These are phyloP conservation scores for Condylostoma magnum DNA, from an alignment of 169 alveolate species.

Conservation along the genomic window DNA sequence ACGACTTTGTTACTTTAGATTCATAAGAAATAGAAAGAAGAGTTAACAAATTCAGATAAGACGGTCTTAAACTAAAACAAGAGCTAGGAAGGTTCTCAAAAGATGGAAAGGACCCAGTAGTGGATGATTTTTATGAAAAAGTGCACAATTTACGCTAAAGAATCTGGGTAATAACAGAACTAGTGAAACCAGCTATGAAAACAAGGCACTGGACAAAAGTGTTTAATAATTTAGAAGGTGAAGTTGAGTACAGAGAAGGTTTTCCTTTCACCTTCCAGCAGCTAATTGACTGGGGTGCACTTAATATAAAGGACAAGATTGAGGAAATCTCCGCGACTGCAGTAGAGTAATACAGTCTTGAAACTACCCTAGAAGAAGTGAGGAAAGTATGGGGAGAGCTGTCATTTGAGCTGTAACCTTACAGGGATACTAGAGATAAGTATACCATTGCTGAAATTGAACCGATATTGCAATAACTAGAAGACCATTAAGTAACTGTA, in stretches of 20 bases:
- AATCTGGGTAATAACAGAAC: slow-evolving; percentile 71
- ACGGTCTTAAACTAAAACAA: slow-evolving; percentile 37
- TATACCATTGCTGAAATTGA: slow-evolving; percentile 83
- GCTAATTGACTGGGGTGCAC: slow-evolving; percentile 59
- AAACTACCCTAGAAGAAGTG: slow-evolving; percentile 80
- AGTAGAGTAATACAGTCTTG: slow-evolving; percentile 86
- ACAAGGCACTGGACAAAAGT: slow-evolving; percentile 88
- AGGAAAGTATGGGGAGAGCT: slow-evolving; percentile 79
- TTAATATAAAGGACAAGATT: slow-evolving; percentile 74
- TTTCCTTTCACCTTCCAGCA: slow-evolving; percentile 66
- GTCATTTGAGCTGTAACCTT: slow-evolving; percentile 72
- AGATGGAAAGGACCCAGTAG: slow-evolving; percentile 75
- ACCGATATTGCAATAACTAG: slow-evolving; percentile 81
- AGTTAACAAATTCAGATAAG: slow-evolving; percentile 67
- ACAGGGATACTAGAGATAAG: slow-evolving; percentile 85
- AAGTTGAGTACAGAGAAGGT: slow-evolving; percentile 48
- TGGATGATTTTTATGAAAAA: slow-evolving; percentile 55
- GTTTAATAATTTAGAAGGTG: slow-evolving; percentile 62
- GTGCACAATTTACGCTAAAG: slow-evolving; percentile 52
- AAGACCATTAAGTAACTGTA: slow-evolving; percentile 86
- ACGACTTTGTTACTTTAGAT: slow-evolving; percentile 42
- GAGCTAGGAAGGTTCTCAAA: slow-evolving; percentile 38
- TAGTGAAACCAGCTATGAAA: slow-evolving; percentile 73
- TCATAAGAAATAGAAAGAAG: slow-evolving; percentile 69
- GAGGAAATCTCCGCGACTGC: slow-evolving; percentile 90